These are phyloP conservation scores for Pestalotiopsis sp. DNA, from an alignment of 2,329 filamentous ascomycete species.

Conservation along the genomic window DNA sequence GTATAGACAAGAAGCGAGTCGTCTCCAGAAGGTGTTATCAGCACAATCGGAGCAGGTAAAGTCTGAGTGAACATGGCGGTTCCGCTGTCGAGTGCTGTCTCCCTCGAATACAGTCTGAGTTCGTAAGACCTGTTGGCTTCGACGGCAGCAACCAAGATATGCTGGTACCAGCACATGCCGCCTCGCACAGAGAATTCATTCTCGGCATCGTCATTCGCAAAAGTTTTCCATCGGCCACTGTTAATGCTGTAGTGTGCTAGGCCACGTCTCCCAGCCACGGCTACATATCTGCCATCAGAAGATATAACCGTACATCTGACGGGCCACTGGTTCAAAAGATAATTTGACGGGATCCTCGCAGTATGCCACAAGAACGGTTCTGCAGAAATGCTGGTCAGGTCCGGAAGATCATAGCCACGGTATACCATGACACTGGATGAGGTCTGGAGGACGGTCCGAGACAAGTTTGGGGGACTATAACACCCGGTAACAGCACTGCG, in stretches of 20 bases:
- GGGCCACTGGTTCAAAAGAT: conserved; percentile 92
- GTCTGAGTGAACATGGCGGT: conserved; percentile 76
- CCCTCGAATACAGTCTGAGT: conserved; percentile 89
- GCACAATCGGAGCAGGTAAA: conserved; percentile 83
- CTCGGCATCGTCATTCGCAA: conserved; percentile 78
- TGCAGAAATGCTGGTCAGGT: conserved; percentile 87
- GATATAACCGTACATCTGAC: conserved; percentile 87
- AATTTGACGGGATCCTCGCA: conserved; percentile 79
- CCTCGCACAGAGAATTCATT: conserved; percentile 91
- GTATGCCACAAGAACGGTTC: conserved; percentile 96
- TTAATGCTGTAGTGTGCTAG: conserved; percentile 94
- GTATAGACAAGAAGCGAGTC: conserved; percentile 97
- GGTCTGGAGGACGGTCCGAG: conserved; percentile 85
- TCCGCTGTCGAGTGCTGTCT: conserved; percentile 73
- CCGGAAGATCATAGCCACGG: conserved; percentile 86
- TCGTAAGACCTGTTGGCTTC: conserved; percentile 82
- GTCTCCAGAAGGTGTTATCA: conserved; percentile 85
- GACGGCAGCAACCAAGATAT: conserved; percentile 91
- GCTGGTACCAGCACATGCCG: conserved; percentile 98
- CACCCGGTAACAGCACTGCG: conserved; percentile 91
- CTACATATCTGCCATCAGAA: conserved; percentile 89
- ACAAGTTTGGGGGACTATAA: conserved; percentile 88
- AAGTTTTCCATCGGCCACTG: conserved; percentile 95
- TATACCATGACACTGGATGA: conserved; percentile 90
- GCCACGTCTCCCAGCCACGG: conserved; percentile 90